These are phyloP conservation scores for Mycena olivaceomarginata DNA, from an alignment of 768 basidiomycete genomes.

Conservation along the genomic window DNA sequence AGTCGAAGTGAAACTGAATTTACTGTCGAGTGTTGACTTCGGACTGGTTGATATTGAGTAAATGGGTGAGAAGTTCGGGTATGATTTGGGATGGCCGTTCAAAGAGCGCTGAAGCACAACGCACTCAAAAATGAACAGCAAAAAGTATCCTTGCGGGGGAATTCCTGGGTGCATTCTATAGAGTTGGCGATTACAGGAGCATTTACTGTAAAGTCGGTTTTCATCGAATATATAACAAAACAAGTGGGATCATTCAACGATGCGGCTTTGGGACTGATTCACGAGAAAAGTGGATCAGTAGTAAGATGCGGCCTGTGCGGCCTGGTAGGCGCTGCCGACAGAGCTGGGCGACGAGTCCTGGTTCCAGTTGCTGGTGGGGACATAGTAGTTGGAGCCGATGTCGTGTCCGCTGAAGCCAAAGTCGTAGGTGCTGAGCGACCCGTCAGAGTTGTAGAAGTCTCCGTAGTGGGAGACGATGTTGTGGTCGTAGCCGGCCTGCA, in stretches of 20 bases:
- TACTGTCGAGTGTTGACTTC: no score
- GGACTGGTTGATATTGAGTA: no score
- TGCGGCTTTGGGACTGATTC: neutral
- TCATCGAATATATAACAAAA: neutral
- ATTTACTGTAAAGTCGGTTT: neutral
- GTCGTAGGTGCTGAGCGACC: conserved; percentile 53
- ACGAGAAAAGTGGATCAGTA: neutral
- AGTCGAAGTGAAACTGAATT: no score
- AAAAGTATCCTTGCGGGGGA: no score
- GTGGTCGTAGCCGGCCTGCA: conserved; percentile 56
- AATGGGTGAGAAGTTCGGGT: no score
- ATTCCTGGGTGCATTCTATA: no score
- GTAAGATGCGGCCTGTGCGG: conserved; percentile 42
- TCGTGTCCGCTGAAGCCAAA: conserved; percentile 58
- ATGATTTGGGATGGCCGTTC: no score
- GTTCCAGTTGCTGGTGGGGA: conserved; percentile 54
- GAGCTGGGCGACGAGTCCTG: conserved; percentile 47
- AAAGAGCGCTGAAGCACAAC: no score
- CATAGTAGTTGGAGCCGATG: conserved; percentile 52
- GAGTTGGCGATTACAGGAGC: no score
- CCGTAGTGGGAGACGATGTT: conserved; percentile 53
- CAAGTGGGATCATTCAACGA: neutral
- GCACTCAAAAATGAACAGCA: no score
- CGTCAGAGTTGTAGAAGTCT: conserved; percentile 53
- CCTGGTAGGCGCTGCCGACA: conserved; percentile 47